Evolutionary conservation across 768 basidiomycete genomes (phyloP).

Genomic region (Suillus clintonianus): DNA sequence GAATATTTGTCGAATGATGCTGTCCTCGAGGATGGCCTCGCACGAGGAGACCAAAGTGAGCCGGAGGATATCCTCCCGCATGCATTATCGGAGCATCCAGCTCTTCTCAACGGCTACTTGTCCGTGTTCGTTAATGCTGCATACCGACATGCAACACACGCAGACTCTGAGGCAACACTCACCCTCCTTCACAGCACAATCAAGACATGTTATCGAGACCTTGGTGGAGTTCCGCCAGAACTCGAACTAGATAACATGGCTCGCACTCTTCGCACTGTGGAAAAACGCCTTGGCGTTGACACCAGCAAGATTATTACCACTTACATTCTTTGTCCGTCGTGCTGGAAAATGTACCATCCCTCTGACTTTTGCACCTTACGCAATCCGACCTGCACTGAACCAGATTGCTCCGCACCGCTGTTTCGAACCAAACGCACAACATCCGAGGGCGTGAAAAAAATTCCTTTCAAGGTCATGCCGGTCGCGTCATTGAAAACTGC

Average conservation of each 20-base stretch:
- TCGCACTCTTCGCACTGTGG: neutral
- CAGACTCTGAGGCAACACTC: neutral
- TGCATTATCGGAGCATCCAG: neutral
- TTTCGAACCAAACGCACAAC: neutral
- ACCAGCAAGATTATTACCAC: neutral
- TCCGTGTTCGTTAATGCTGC: neutral
- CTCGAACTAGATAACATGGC: neutral
- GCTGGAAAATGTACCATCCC: conserved; percentile 4
- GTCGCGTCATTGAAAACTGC: neutral
- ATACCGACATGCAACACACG: neutral
- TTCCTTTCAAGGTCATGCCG: neutral
- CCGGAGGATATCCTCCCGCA: neutral
- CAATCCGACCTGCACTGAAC: neutral
- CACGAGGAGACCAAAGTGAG: neutral
- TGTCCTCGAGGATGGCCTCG: neutral
- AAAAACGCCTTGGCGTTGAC: neutral
- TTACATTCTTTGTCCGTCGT: neutral
- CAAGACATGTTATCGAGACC: neutral
- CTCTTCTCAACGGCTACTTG: neutral
- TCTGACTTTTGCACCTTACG: neutral
- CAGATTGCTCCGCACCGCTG: neutral
- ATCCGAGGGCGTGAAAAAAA: neutral
- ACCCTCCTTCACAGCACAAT: neutral
- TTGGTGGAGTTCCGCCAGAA: neutral
- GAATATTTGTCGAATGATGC: neutral